A percentile compares a stretch with the other conserved stretches of the same genome.
These are phyloP conservation scores for Sporothrix variecibatus DNA, from an alignment of 2,329 filamentous ascomycete genomes.

Conservation along the genomic window DNA sequence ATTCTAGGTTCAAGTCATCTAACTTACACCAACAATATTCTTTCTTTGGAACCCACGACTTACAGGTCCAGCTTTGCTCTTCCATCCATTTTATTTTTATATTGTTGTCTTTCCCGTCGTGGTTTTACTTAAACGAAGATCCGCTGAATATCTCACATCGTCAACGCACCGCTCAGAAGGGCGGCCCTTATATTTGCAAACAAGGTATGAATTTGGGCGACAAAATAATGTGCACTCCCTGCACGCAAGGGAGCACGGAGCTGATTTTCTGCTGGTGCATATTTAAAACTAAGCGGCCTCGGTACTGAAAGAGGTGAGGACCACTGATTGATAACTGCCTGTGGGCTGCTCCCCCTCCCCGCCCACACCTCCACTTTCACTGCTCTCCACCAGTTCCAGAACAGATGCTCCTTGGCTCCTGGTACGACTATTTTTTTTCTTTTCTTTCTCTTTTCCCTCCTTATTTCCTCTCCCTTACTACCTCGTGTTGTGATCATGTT, in stretches of 20 bases:
- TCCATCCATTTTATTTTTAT: neutral
- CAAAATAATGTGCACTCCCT: neutral
- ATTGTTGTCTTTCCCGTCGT: neutral
- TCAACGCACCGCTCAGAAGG: too few relatives aligned
- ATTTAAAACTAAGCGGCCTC: neutral
- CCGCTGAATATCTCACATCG: conserved; percentile 13
- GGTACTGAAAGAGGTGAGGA: neutral
- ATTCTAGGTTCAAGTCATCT: neutral
- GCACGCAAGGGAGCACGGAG: neutral
- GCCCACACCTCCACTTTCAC: neutral
- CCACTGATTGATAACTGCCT: neutral
- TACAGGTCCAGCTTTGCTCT: neutral
- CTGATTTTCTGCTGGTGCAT: neutral
- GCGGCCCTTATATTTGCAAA: neutral
- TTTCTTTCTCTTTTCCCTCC: neutral
- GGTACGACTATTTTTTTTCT: neutral
- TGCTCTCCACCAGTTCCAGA: neutral
- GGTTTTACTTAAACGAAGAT: neutral
- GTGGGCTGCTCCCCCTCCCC: neutral
- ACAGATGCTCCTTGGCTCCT: neutral
- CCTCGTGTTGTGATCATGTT: neutral
- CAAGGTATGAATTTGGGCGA: neutral
- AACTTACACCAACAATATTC: too few relatives aligned
- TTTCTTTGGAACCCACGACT: neutral
- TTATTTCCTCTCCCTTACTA: neutral